Conservation (phyloP, 1,139 yeast species). For the Zhuliangozyma blackwelliae region DNA sequence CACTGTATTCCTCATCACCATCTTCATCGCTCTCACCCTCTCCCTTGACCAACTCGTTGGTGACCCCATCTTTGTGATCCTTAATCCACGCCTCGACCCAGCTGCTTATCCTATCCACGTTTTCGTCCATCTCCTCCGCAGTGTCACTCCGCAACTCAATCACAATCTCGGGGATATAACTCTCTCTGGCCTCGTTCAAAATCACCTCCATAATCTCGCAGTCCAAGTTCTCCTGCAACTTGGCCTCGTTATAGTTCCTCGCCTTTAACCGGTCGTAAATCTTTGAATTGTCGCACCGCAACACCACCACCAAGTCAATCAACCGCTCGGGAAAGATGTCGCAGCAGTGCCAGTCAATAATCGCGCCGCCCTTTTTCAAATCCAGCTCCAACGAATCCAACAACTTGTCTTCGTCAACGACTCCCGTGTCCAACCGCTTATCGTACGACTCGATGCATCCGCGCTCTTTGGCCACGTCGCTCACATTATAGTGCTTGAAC, state of each 20-base stretch:
- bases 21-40: conserved; percentile 3
- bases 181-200: conserved; percentile 78
- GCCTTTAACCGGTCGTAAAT: conserved; percentile 72
- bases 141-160: conserved; percentile 72
- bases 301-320: conserved; percentile 86
- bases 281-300: conserved; percentile 68
- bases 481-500: conserved; percentile 62
- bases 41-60: conserved; percentile 16
- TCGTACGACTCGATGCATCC: conserved; percentile 82
- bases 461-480: conserved; percentile 77
- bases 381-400: conserved; percentile 78
- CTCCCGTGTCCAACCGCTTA: conserved; percentile 75
- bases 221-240: conserved; percentile 87
- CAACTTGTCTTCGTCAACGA: conserved; percentile 88
- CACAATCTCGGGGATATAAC: conserved; percentile 75
- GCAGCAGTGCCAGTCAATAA: conserved; percentile 97
- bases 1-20: conserved; percentile 2
- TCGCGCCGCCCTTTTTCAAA: conserved; percentile 75
- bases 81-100: conserved; percentile 76
- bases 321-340: conserved; percentile 91
- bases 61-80: conserved; percentile 41
- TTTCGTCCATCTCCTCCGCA: conserved; percentile 73
- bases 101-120: conserved; percentile 65
- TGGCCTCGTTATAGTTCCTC: conserved; percentile 72
- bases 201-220: conserved; percentile 97